Conservation (phyloP, 2,329 filamentous ascomycete species). For the Pestalotiopsis sp. region DNA sequence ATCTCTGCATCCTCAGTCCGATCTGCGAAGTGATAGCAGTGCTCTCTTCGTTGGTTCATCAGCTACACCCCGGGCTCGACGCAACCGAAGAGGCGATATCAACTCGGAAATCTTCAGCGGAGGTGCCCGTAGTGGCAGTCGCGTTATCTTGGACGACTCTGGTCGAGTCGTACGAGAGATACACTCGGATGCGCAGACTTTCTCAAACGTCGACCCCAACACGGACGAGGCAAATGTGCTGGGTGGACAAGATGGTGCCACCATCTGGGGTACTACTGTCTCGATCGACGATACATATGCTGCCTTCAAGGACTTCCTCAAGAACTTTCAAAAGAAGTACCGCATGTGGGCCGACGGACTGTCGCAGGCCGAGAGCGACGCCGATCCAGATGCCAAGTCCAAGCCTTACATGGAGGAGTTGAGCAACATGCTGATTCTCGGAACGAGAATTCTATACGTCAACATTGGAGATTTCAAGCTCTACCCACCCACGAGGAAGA, state of each 20-base stretch:
- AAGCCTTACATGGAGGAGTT: conserved; percentile 85
- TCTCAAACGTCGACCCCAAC: conserved; percentile 70
- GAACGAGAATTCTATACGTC: conserved; percentile 81
- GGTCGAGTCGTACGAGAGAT: conserved; percentile 61
- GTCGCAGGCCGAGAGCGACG: conserved; percentile 72
- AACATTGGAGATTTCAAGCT: conserved; percentile 88
- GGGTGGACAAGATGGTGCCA: conserved; percentile 77
- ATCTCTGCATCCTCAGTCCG: conserved; percentile 62
- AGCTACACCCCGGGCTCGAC: conserved; percentile 54
- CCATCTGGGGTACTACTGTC: conserved; percentile 98
- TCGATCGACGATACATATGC: conserved; percentile 88
- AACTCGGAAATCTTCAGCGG: conserved; percentile 74
- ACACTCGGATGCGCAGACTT: conserved; percentile 62
- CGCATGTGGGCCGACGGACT: conserved; percentile 89
- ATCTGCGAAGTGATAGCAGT: conserved; percentile 81
- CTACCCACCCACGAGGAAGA: conserved; percentile 88
- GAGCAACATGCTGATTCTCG: conserved; percentile 88
- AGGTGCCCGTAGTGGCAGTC: conserved; percentile 53
- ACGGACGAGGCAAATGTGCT: conserved; percentile 91
- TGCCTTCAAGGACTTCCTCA: conserved; percentile 88
- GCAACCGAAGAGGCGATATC: conserved; percentile 77
- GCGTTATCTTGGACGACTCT: conserved; percentile 61
- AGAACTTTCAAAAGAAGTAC: conserved; percentile 92
- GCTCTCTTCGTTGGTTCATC: conserved; percentile 79
- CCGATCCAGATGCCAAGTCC: conserved; percentile 70